phyloP scores from a whole-genome alignment of 2,329 filamentous ascomycete genomes.

The Penicillium sp. region DNA sequence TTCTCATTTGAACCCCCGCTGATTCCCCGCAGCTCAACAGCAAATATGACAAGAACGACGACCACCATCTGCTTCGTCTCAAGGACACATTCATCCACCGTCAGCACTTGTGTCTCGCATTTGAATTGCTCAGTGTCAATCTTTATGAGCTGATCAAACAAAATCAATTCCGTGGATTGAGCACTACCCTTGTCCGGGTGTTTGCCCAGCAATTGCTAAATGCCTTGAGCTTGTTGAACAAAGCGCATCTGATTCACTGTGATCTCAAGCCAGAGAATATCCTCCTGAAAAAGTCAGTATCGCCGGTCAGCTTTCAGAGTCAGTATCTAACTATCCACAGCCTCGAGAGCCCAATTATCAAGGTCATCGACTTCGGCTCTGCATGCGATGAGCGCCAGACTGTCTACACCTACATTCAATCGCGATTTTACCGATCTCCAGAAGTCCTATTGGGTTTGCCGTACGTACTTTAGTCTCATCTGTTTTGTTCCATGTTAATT shows the following conservation, averaged over 20 bases:
- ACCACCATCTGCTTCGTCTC: constrained; percentile 88
- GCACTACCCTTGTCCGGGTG: constrained; percentile 92
- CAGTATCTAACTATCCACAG: constrained; percentile 37
- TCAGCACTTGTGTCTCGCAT: constrained; percentile 94
- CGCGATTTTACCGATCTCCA: constrained; percentile 93
- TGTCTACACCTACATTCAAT: constrained; percentile 99
- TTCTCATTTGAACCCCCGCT: constrained; percentile 14
- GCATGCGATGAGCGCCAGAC: constrained; percentile 98
- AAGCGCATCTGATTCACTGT: constrained; percentile 95
- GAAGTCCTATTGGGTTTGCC: constrained; percentile 93
- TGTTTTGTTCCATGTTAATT: constrained; percentile 12
- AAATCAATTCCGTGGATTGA: constrained; percentile 96
- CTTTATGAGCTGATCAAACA: constrained; percentile 99
- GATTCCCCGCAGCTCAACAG: constrained; percentile 74
- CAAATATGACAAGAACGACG: constrained; percentile 98
- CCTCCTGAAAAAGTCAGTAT: constrained; percentile 77
- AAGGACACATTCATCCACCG: constrained; percentile 98
- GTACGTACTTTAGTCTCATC: constrained; percentile 36
- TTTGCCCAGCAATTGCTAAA: constrained; percentile 97
- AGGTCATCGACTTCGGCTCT: constrained; percentile 99
- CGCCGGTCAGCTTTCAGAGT: not conserved
- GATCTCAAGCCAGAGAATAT: constrained; percentile 99
- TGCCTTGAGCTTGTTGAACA: constrained; percentile 87
- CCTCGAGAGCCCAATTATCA: constrained; percentile 97
- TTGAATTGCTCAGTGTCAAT: constrained; percentile 95